These are phyloP conservation scores for Alternaria dauci DNA, from an alignment of 2,329 filamentous ascomycete species.

Conservation along the genomic window DNA sequence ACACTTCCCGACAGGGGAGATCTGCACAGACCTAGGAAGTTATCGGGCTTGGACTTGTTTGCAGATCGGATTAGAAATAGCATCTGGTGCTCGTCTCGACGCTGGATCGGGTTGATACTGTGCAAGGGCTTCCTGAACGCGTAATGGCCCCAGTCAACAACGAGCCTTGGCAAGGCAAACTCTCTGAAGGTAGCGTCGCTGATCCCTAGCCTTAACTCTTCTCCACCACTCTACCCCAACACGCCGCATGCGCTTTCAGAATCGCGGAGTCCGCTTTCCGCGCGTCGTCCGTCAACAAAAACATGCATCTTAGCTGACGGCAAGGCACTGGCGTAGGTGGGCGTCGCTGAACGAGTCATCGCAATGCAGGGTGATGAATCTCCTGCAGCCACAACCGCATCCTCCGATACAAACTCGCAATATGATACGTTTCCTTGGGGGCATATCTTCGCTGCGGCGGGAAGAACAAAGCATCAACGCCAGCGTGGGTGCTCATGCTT, in stretches of 20 bases:
- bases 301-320: not conserved
- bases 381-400: slow-evolving; percentile 7
- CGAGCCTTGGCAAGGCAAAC: slow-evolving; percentile 17
- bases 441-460: slow-evolving; percentile 4
- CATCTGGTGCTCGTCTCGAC: slow-evolving; percentile 17
- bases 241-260: slow-evolving; percentile 11
- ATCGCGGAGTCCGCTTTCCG: slow-evolving; percentile 4
- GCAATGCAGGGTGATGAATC: slow-evolving; percentile 7
- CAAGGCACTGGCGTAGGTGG: slow-evolving; percentile 1
- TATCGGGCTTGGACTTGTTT: slow-evolving; percentile 16
- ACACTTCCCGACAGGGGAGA: slow-evolving; percentile 14
- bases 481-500: slow-evolving; percentile 16
- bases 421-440: slow-evolving; percentile 3
- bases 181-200: slow-evolving; percentile 15
- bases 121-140: slow-evolving; percentile 7
- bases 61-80: slow-evolving; percentile 10
- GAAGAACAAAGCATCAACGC: slow-evolving; percentile 15
- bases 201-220: slow-evolving; percentile 14
- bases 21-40: slow-evolving; percentile 19
- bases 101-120: slow-evolving; percentile 9
- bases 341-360: slow-evolving; percentile 5
- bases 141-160: slow-evolving; percentile 11
- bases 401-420: not conserved
- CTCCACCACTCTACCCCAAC: slow-evolving; percentile 5
- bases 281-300: slow-evolving; percentile 8